Percentiles rank a stretch among this genome's conserved stretches.
Evolutionary conservation across 2,329 filamentous ascomycete species (phyloP).

Genomic region (Curvularia hawaiiensis): DNA sequence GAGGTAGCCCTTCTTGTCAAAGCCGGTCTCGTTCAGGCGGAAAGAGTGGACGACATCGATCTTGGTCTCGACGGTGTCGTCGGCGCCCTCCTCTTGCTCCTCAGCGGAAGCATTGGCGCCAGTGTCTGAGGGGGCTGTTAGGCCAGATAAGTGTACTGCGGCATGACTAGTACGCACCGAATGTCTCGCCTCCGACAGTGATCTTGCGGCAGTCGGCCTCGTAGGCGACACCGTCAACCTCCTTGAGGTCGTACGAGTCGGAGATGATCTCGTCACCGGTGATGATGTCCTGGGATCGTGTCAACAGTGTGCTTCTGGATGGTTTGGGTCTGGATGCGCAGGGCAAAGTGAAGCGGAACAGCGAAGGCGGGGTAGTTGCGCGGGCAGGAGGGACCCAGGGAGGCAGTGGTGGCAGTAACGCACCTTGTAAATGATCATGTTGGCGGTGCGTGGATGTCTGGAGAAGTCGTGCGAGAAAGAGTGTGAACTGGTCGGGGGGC

Average conservation of each 20-base stretch:
- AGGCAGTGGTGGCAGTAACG: constrained; percentile 22
- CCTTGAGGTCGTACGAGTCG: constrained; percentile 86
- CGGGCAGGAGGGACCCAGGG: constrained; percentile 26
- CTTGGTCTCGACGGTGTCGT: constrained; percentile 74
- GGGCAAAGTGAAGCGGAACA: constrained; percentile 20
- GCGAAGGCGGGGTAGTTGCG: constrained; percentile 35
- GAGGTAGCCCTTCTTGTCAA: constrained; percentile 89
- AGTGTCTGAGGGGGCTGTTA: constrained; percentile 64
- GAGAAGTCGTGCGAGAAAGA: constrained; percentile 12
- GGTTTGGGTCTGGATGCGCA: constrained; percentile 6
- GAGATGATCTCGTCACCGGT: constrained; percentile 95
- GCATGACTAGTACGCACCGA: constrained; percentile 60
- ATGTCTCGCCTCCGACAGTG: constrained; percentile 72
- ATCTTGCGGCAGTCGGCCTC: constrained; percentile 95
- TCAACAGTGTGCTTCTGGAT: constrained; percentile 16
- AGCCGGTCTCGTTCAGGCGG: constrained; percentile 77
- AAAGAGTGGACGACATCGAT: constrained; percentile 95
- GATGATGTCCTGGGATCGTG: constrained; percentile 74
- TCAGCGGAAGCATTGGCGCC: constrained; percentile 98
- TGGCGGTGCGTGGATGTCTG: constrained; percentile 15
- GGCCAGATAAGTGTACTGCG: background rate
- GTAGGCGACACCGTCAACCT: constrained; percentile 79
- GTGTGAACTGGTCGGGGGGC: constrained; percentile 18
- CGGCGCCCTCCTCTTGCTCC: constrained; percentile 76
- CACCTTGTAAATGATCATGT: constrained; percentile 65